These are phyloP conservation scores for Boletus semigastroideus DNA, from an alignment of 1,284 basidiomycete genomes.

Conservation along the genomic window DNA sequence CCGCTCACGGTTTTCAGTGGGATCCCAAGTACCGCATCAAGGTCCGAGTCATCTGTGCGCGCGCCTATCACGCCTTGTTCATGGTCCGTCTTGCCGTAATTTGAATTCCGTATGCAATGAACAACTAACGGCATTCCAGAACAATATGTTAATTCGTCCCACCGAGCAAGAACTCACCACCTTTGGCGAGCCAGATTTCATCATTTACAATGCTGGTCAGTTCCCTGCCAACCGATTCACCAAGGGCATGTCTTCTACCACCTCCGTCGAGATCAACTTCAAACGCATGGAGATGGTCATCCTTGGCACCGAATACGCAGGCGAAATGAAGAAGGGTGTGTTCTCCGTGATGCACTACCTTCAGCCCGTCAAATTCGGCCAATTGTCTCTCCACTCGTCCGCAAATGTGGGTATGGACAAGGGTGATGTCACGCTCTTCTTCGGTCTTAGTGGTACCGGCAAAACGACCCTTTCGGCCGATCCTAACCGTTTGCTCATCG, in stretches of 20 bases:
- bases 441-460: conserved; percentile 97
- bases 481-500: conserved; percentile 87
- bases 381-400: conserved; percentile 98
- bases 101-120: neutral
- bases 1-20: conserved; percentile 54
- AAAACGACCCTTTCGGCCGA: conserved; percentile 98
- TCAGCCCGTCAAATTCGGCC: conserved; percentile 98
- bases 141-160: conserved; percentile 99
- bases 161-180: conserved; percentile 91
- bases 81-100: conserved; percentile 67
- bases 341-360: conserved; percentile 99
- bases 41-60: conserved; percentile 97
- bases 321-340: conserved; percentile 99
- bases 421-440: conserved; percentile 97
- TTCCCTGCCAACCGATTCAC: conserved; percentile 99
- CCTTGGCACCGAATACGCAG: conserved; percentile 98
- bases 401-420: conserved; percentile 92
- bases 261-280: conserved; percentile 99
- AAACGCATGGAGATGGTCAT: conserved; percentile 99
- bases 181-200: conserved; percentile 99
- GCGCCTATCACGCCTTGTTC: conserved; percentile 99
- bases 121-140: conserved; percentile 45
- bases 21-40: conserved; percentile 99
- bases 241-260: conserved; percentile 98
- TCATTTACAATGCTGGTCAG: conserved; percentile 99